Evolutionary conservation across 345 rosid species (phyloP).

Genomic region (Fremontodendron californicum): DNA sequence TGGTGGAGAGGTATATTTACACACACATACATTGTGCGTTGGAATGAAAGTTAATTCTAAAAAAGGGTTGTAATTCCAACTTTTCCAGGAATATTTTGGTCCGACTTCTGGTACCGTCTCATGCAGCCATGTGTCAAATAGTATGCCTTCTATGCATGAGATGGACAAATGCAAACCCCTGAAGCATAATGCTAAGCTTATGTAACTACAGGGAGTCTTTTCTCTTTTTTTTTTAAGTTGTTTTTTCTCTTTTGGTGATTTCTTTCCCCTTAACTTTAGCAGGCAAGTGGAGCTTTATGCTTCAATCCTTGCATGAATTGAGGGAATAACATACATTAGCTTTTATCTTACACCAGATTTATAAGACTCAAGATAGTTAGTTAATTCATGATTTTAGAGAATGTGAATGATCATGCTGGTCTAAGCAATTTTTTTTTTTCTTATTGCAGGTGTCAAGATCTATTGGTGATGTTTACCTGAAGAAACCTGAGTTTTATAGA

Average conservation of each 20-base stretch:
- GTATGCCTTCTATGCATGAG: slow-evolving; percentile 33
- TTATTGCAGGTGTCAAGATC: slow-evolving; percentile 86
- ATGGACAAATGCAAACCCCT: slow-evolving; percentile 26
- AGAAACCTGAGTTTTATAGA: slow-evolving; percentile 82
- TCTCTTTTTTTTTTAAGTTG: not conserved
- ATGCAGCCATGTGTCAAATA: slow-evolving; percentile 20
- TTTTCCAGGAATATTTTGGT: slow-evolving; percentile 43
- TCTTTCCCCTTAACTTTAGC: not conserved
- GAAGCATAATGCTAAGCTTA: slow-evolving; percentile 7
- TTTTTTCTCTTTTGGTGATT: not conserved
- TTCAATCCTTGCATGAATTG: not conserved
- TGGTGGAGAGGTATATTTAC: slow-evolving; percentile 8
- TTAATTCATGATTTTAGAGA: not conserved
- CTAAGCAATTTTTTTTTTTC: slow-evolving; percentile 1
- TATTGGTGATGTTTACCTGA: slow-evolving; percentile 89
- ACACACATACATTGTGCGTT: not conserved
- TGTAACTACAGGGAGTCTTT: slow-evolving; percentile 16
- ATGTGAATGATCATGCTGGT: slow-evolving; percentile 4
- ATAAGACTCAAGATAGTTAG: not conserved
- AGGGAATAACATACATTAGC: not conserved
- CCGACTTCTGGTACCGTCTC: slow-evolving; percentile 33
- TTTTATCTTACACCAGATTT: not conserved
- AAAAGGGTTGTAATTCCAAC: slow-evolving; percentile 23
- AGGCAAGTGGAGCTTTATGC: not conserved
- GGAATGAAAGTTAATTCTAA: slow-evolving; percentile 12